These are phyloP conservation scores for Phoma herbarum DNA, from an alignment of 2,329 filamentous ascomycete genomes.

Conservation along the genomic window DNA sequence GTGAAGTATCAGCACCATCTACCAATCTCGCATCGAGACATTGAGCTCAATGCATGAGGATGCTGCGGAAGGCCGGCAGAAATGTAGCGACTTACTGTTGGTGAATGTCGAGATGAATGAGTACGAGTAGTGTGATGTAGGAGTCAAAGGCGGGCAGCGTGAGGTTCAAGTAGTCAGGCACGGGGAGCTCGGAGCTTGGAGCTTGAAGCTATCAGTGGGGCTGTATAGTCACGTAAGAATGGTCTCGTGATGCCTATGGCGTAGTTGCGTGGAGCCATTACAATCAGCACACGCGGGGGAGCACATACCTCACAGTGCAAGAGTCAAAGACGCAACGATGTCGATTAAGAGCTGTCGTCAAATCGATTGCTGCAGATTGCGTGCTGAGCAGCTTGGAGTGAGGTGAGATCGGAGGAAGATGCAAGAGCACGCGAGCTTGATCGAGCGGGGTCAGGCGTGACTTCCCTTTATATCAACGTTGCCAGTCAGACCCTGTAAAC, in stretches of 20 bases:
- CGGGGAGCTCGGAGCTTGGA: slow-evolving; percentile 37
- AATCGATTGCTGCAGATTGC: slow-evolving; percentile 7
- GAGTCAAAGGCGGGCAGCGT: slow-evolving; percentile 30
- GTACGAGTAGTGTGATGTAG: slow-evolving; percentile 26
- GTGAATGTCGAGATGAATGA: slow-evolving; percentile 27
- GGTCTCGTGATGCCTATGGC: slow-evolving; percentile 44
- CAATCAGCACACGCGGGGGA: slow-evolving; percentile 25
- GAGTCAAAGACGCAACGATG: slow-evolving; percentile 10
- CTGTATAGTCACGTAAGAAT: slow-evolving; percentile 32
- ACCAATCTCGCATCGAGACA: not conserved
- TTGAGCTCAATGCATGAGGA: slow-evolving; percentile 18
- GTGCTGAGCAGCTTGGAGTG: slow-evolving; percentile 14
- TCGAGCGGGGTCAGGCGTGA: slow-evolving; percentile 21
- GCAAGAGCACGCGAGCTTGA: slow-evolving; percentile 23
- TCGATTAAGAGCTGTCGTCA: not conserved
- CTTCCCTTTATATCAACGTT: slow-evolving; percentile 22
- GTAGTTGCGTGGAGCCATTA: slow-evolving; percentile 35
- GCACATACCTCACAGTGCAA: slow-evolving; percentile 42
- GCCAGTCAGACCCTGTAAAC: slow-evolving; percentile 14
- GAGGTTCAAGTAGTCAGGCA: slow-evolving; percentile 41
- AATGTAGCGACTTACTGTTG: slow-evolving; percentile 42
- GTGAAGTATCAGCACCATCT: slow-evolving; percentile 22
- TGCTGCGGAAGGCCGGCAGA: not conserved
- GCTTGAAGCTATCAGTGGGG: slow-evolving; percentile 39
- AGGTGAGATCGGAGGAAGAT: slow-evolving; percentile 30